Base-by-base conservation (phyloP, 176 grass and related monocot genomes). In the Hordeum marinum region DNA sequence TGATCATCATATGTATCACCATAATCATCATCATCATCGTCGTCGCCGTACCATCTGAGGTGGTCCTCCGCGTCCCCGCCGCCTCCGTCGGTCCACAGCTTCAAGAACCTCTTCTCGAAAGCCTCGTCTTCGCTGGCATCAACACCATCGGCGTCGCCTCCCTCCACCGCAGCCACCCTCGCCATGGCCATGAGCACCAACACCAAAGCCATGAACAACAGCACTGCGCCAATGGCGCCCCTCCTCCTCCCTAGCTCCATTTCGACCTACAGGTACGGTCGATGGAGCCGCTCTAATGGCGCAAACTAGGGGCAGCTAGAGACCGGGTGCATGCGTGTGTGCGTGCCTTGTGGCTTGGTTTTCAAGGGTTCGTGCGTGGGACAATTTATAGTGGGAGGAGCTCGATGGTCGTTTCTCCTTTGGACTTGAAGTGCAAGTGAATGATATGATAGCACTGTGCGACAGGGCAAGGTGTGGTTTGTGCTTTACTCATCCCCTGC, bases 371-470 rank as follows among this genome's bases (percentile, higher is more conserved):
- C 41, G 70, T 88, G 1, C 42, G 14, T 90, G 85, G 23, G 34
- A 64, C 20, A 76, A 87, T 82, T 83, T 87, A 75, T 58, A 87
- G 72, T 31, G 50, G 63, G 42, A 68, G 70, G 21, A 7, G 21
- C 80, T 25, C 14, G 60, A 54, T n/a, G 35, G 1, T 42, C 24
- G 23, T 35, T 48, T 35, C 17, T 35, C 18, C 50, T 32, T 1
- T 32, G 63, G 75, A 83, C 89, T 91, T 96, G 85, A 72, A 97
- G 91, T 97, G 83, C 61, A 97, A 94, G 89, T 78, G 87, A 96
- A 62, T 79, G 37, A 78, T 80, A 62, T 79, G 37, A 78, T 80
- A 80, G 12, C 45, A 31, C 27, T 69, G 70, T 52, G 77, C 31
- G 84, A 87, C 75, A 90, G 75, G 58, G 80, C 29, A 21, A 87